phyloP scores from a whole-genome alignment of 2,329 filamentous ascomycete genomes.

The Rhytidhysteron rufulum region DNA sequence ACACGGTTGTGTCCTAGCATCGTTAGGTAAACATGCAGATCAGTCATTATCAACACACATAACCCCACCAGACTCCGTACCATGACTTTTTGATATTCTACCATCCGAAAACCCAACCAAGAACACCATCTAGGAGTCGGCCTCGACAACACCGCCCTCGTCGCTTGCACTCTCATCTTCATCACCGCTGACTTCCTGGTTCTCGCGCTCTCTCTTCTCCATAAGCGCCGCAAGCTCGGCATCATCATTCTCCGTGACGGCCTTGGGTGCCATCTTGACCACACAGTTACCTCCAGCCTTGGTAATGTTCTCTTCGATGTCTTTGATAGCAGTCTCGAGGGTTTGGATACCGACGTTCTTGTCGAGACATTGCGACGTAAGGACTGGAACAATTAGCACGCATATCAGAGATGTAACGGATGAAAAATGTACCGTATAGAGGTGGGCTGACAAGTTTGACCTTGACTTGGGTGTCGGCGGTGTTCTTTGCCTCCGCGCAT shows the following conservation, averaged over 20 bases:
- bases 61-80: too few relatives aligned
- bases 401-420: too few relatives aligned
- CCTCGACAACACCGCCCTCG: conserved; percentile 62
- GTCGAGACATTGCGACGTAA: conserved; percentile 93
- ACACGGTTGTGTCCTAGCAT: too few relatives aligned
- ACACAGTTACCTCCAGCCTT: conserved; percentile 72
- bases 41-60: too few relatives aligned
- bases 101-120: too few relatives aligned
- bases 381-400: conserved; percentile 49
- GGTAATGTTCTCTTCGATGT: conserved; percentile 78
- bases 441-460: conserved; percentile 97
- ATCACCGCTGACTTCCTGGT: conserved; percentile 95
- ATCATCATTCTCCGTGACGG: conserved; percentile 97
- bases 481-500: conserved; percentile 90
- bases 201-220: conserved; percentile 98
- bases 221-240: conserved; percentile 95
- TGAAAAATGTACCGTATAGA: conserved; percentile 65
- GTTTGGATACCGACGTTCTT: conserved; percentile 81
- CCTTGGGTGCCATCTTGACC: conserved; percentile 98
- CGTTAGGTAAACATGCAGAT: too few relatives aligned
- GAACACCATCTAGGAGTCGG: conserved; percentile 22
- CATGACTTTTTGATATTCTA: too few relatives aligned
- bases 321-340: conserved; percentile 84
- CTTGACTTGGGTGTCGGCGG: conserved; percentile 89
- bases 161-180: conserved; percentile 95